Evolutionary conservation across 176 grass and related monocot species (phyloP).

Genomic region (Oryza longistaminata): DNA sequence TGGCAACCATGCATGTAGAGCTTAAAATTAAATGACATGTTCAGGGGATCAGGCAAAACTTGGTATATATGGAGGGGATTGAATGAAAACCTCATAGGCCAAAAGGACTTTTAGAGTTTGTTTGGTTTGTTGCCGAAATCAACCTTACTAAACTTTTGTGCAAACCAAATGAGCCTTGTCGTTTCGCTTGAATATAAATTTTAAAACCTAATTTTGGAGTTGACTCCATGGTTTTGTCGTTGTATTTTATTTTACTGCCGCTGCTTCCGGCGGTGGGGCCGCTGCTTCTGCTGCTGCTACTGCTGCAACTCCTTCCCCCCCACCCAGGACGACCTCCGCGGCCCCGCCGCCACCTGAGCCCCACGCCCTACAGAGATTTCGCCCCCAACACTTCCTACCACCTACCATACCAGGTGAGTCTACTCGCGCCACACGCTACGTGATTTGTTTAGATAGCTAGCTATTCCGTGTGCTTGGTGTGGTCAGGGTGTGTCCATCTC

Average conservation of each 20-base stretch:
- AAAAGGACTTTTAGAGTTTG: too few relatives aligned
- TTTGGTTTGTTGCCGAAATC: too few relatives aligned
- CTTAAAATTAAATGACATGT: background rate
- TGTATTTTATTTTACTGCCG: slow-evolving; percentile 31
- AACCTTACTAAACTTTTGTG: too few relatives aligned
- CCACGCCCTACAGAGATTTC: background rate
- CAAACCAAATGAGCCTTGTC: too few relatives aligned
- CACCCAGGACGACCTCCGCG: background rate
- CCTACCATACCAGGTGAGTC: slow-evolving; percentile 9
- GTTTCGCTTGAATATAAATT: too few relatives aligned
- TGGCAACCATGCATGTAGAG: too few relatives aligned
- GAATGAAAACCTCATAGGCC: background rate
- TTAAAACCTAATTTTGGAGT: too few relatives aligned
- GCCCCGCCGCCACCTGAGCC: background rate
- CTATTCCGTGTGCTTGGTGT: background rate
- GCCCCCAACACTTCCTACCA: background rate
- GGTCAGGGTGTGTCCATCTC: background rate
- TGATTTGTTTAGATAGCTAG: background rate
- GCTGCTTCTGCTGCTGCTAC: slow-evolving; percentile 53
- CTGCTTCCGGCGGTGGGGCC: slow-evolving; percentile 48
- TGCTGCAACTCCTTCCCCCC: slow-evolving; percentile 46
- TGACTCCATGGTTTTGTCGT: too few relatives aligned
- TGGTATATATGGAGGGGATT: background rate
- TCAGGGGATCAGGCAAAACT: background rate
- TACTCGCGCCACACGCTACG: background rate